Percentiles rank a stretch among this genome's conserved stretches.
These are phyloP conservation scores for Trichomonas tenax DNA, from an alignment of 208 protist species.

Conservation along the genomic window DNA sequence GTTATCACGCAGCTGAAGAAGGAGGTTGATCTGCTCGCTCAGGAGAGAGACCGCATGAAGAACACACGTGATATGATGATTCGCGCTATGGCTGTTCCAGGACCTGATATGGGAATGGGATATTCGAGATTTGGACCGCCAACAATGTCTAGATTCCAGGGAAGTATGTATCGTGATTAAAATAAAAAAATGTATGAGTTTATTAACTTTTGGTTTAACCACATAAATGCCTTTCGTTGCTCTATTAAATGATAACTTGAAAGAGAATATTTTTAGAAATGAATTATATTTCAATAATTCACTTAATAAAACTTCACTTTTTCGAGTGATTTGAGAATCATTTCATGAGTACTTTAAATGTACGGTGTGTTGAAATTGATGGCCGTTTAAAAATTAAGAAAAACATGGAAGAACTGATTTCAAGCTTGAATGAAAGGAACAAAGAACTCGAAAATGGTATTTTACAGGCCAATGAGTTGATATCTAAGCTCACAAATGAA, in stretches of 20 bases:
- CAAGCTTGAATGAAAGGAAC: background rate
- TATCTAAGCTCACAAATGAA: background rate
- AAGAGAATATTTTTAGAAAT: too few species aligned
- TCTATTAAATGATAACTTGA: too few species aligned
- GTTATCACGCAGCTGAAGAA: background rate
- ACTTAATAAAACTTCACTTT: too few species aligned
- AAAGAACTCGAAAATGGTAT: background rate
- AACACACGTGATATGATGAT: background rate
- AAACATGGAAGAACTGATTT: background rate
- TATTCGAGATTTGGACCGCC: background rate
- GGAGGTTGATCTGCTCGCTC: background rate
- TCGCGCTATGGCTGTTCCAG: background rate
- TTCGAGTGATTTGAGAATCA: too few species aligned
- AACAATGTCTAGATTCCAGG: background rate
- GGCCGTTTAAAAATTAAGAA: too few species aligned
- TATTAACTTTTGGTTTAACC: too few species aligned
- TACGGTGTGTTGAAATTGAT: too few species aligned
- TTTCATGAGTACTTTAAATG: too few species aligned
- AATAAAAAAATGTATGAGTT: background rate
- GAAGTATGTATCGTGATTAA: background rate
- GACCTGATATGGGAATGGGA: background rate
- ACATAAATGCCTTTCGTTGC: too few species aligned
- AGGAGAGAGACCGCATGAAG: background rate
- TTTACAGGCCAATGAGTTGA: background rate
- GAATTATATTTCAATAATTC: too few species aligned